Percentiles rank a stretch among this genome's conserved stretches.
These are phyloP conservation scores for Phytophthora cactorum DNA, from an alignment of 352 stramenopile species.

Conservation along the genomic window DNA sequence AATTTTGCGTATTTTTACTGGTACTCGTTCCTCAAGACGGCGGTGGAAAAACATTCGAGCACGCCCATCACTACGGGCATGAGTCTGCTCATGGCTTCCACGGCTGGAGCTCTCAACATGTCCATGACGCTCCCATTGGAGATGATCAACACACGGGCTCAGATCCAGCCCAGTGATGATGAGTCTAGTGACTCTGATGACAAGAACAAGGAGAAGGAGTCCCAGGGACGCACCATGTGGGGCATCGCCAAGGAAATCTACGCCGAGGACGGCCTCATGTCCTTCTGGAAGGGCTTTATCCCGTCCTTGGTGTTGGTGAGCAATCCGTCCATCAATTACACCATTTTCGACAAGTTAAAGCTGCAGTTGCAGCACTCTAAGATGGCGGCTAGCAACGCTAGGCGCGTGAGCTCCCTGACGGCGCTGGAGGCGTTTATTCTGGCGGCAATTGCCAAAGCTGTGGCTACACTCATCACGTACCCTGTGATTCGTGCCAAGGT, in stretches of 20 bases:
- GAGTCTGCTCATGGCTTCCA: slow-evolving; percentile 79
- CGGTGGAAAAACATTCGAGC: slow-evolving; percentile 54
- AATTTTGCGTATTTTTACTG: slow-evolving; percentile 91
- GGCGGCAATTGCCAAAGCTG: slow-evolving; percentile 80
- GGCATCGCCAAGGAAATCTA: slow-evolving; percentile 68
- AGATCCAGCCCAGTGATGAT: slow-evolving; percentile 66
- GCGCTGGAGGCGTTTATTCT: slow-evolving; percentile 82
- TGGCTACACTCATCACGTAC: slow-evolving; percentile 89
- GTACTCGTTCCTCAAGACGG: slow-evolving; percentile 82
- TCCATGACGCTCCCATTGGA: slow-evolving; percentile 87
- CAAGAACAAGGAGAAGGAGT: slow-evolving; percentile 33
- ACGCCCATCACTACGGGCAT: slow-evolving; percentile 62
- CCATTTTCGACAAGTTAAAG: slow-evolving; percentile 89
- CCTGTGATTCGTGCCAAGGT: slow-evolving; percentile 90
- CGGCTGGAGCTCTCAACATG: slow-evolving; percentile 88
- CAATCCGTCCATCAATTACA: slow-evolving; percentile 92
- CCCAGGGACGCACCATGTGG: slow-evolving; percentile 50
- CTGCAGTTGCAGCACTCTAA: slow-evolving; percentile 61
- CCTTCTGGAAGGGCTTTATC: slow-evolving; percentile 90
- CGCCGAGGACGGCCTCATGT: slow-evolving; percentile 66
- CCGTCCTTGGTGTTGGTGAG: slow-evolving; percentile 88
- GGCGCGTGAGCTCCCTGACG: slow-evolving; percentile 58
- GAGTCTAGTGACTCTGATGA: slow-evolving; percentile 44
- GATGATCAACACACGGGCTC: slow-evolving; percentile 88
- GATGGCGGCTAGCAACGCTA: slow-evolving; percentile 45